Evolutionary conservation across 805 yeast genomes (phyloP), one percentile per base, ranked within the genome.

Genomic region (Sporopachydermia lactativora): DNA sequence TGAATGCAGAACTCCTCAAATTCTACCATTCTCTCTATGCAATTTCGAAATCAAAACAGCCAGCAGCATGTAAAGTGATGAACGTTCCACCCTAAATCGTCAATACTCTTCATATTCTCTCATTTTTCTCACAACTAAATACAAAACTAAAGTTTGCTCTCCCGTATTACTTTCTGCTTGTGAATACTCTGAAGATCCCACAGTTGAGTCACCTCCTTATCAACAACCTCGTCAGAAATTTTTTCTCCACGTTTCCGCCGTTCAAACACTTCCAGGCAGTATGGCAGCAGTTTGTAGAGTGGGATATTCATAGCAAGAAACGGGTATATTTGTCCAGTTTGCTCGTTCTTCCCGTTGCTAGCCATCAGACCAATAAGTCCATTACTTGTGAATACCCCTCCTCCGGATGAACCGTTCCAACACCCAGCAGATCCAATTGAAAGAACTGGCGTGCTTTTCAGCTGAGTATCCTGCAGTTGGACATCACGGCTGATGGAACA

Each of bases 401-500:
- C 64, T 4, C 64, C 64, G 5, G 62, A 58, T 15, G 62, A 57
- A 1, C 64, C 64, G 24, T 59, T 59, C 64, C 64, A 59, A 48
- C 64, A 59, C 17, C 54, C 53, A 2, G 64, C 57, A 2, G 59
- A 47, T 8, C 55, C 41, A 3, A 59, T 49, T 5, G 55, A 40
- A 59, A 59, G 50, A 1, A 47, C 51, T 5, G 39, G 18, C 43
- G 42, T 36, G 34, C 34, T 19, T 13, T 24, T 8, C 15, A 16
- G 3, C 14, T 37, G 40, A 4, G 36, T 8, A 24, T 24, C 31
- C 8, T 24, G 31, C 8, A n/a, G 31, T 8, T 24, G 8, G 31
- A 24, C 31, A 8, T 8, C 13, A 8, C n/a, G 8, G 31, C n/a
- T 24, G 31, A 24, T 24, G n/a, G 13, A 8, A 8, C 45, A 39